Evolutionary conservation across 805 yeast genomes (phyloP), one percentile per base, ranked within the genome.

Genomic region (Candida cerambycidarum): DNA sequence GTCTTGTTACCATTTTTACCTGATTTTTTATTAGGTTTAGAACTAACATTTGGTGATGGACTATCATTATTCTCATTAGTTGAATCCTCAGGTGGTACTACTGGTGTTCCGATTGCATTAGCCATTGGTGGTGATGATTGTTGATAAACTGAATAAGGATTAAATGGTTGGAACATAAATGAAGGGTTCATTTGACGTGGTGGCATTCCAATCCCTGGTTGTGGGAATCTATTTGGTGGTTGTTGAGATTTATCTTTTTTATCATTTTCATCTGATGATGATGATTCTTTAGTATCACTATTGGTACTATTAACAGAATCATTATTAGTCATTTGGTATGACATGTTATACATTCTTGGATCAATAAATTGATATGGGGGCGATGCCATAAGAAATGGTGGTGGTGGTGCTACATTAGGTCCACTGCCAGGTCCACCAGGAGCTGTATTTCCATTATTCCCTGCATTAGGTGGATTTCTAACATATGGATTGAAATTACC

Each of bases 151-250:
- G 69, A 65, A 52, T 76, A 78, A 1, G 81, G 79, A 45, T 58
- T 64, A 49, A 76, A 79, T 0, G 78, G 73, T 16, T 75, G 78
- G 56, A 75, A 70, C 67, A 76, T 65, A 50, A 69, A 77, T 1
- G 74, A 69, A 8, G 69, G 57, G 1, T 59, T 58, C 4, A 59
- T 55, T 44, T 23, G 41, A 19, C 38, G 45, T 11, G 63, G 61
- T 42, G 66, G 66, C 67, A 64, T 59, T 4, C 74, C 75, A 37
- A 69, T 63, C 4, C 53, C 55, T 10, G 51, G 53, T 17, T 43
- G 46, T 12, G 35, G 31, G 33, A 28, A 38, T 5, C 28, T 14
- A 31, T 27, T 16, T 3, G 17, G 9, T 8, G 14, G 3, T n/a
- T 25, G 15, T 3, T n/a, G n/a, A n/a, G 16, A 13, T 13, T 25